A percentile compares a stretch with the other conserved stretches of the same genome.
Evolutionary conservation across 1,284 basidiomycete species (phyloP).

Genomic region (Malassezia yamatoensis): DNA sequence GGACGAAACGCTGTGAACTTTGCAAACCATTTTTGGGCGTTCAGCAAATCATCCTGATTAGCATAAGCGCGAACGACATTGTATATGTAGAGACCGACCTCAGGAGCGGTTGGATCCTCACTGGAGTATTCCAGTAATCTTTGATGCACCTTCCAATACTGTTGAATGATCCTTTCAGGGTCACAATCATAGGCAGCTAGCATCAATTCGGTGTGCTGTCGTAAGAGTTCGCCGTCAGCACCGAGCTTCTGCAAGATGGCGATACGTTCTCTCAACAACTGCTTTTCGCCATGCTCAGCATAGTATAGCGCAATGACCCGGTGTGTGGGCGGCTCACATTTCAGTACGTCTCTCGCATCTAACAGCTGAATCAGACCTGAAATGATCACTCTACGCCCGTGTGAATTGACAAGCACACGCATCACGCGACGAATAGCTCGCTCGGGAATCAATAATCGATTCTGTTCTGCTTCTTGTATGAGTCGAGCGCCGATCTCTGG

Average conservation of each 20-base stretch:
- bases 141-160: background rate
- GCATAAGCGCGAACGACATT: constrained; percentile 6
- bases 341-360: background rate
- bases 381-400: constrained; percentile 1
- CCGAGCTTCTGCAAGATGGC: background rate
- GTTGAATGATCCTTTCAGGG: background rate
- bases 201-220: background rate
- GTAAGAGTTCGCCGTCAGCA: background rate
- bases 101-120: background rate
- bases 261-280: background rate
- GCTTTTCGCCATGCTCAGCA: constrained; percentile 7
- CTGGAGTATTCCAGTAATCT: background rate
- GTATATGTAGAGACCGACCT: background rate
- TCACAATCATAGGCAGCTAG: background rate
- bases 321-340: background rate
- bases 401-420: constrained; percentile 4
- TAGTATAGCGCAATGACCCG: constrained; percentile 1
- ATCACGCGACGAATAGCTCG: constrained; percentile 10
- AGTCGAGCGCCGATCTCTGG: constrained; percentile 6
- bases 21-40: constrained; percentile 6
- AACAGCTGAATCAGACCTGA: constrained; percentile 8
- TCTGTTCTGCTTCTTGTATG: background rate
- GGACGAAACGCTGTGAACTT: background rate
- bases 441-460: constrained; percentile 1
- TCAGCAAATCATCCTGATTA: constrained; percentile 1